A percentile compares a stretch with the other conserved stretches of the same genome.
Evolutionary conservation across 2,329 filamentous ascomycete genomes (phyloP).

Genomic region (Daldinia eschscholtzii): DNA sequence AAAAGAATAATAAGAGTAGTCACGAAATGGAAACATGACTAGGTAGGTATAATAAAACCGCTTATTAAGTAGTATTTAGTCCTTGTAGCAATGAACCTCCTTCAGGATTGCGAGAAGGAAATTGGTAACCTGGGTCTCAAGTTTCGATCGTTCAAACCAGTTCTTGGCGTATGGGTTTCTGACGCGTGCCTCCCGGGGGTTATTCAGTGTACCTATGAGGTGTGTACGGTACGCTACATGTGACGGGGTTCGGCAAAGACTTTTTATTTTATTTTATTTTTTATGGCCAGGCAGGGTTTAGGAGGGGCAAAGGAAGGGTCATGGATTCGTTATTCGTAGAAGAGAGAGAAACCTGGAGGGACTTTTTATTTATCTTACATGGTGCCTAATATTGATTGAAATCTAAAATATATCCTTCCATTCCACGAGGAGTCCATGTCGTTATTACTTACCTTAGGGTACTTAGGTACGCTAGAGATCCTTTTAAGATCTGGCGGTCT

Average conservation of each 20-base stretch:
- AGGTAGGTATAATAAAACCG: slow-evolving; percentile 16
- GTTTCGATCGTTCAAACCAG: slow-evolving; percentile 20
- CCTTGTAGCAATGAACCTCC: not conserved
- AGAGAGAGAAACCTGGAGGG: not conserved
- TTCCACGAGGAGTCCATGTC: slow-evolving; percentile 14
- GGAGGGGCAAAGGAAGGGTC: not conserved
- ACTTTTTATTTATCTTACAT: not conserved
- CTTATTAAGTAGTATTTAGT: slow-evolving; percentile 7
- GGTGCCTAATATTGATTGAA: slow-evolving; percentile 1
- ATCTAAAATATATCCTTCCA: slow-evolving; percentile 6
- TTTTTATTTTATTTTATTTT: not conserved
- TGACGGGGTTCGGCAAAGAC: slow-evolving; percentile 25
- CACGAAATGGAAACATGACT: slow-evolving; percentile 5
- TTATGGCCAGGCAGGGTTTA: not conserved
- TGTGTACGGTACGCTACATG: slow-evolving; percentile 1
- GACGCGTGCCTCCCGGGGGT: slow-evolving; percentile 22
- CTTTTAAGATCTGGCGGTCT: slow-evolving; percentile 19
- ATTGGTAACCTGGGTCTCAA: slow-evolving; percentile 19
- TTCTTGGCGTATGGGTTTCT: slow-evolving; percentile 12
- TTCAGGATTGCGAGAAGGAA: slow-evolving; percentile 12
- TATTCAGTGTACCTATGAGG: not conserved
- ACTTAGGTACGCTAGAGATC: slow-evolving; percentile 10
- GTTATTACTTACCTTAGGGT: not conserved
- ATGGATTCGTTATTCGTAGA: not conserved
- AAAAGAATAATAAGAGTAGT: not conserved